phyloP scores from a whole-genome alignment of 192 early-diverging fungal species.

The Coemansia sp. region DNA sequence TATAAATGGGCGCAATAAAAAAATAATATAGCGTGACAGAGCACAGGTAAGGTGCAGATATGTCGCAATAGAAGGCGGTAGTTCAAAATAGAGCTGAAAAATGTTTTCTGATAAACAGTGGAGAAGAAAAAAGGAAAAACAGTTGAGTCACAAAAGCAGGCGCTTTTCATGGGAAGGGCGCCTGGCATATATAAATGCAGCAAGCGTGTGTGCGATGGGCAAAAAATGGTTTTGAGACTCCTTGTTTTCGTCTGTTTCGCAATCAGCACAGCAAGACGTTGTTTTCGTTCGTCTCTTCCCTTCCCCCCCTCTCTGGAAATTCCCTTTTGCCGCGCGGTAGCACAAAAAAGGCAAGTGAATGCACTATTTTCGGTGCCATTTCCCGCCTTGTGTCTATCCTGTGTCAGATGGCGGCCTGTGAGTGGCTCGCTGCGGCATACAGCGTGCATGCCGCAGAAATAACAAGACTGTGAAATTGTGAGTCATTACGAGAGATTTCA shows the following conservation, averaged over 20 bases:
- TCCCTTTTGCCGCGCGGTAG: neutral
- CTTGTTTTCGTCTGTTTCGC: constrained; percentile 3
- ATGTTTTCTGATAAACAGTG: constrained; percentile 5
- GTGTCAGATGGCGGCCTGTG: neutral
- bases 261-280: neutral
- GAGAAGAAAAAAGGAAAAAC: constrained; percentile 10
- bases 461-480: too few species aligned
- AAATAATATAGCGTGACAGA: constrained; percentile 2
- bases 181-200: constrained; percentile 12
- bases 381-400: neutral
- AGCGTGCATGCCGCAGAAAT: too few species aligned
- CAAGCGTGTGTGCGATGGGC: too few species aligned
- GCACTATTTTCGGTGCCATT: neutral
- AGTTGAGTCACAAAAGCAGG: constrained; percentile 20
- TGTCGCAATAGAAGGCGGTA: constrained; percentile 8
- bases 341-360: neutral
- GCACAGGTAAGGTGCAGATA: constrained; percentile 1
- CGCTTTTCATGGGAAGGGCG: neutral
- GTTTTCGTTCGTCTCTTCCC: constrained; percentile 1
- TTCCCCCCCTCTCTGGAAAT: neutral
- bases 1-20: constrained; percentile 27
- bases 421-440: constrained; percentile 1
- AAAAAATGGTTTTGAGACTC: neutral
- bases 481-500: too few species aligned
- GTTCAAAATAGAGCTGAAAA: constrained; percentile 9